Base-by-base conservation (phyloP, 495 filamentous ascomycete genomes). In the Penicillium pancosmium region DNA sequence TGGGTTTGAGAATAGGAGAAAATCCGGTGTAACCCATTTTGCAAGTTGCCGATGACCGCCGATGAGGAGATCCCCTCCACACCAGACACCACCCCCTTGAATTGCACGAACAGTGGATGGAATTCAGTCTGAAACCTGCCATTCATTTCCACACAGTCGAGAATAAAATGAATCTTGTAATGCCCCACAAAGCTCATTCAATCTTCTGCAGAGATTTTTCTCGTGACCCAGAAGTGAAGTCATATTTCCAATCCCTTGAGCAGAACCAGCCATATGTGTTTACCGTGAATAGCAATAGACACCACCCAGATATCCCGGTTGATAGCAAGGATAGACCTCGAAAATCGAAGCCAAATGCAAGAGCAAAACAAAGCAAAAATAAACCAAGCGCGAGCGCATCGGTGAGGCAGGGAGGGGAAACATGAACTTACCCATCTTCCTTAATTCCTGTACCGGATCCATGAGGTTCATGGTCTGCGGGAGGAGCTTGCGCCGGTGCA, bases 351-450 rank as follows among this genome's bases (percentile, higher is more conserved):
- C 15, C n/a, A 2, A 47, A 16, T 27, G 10, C 66, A 62, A 64
- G 27, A 31, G 27, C 27, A 72, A 64, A 68, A 67, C 47, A 56
- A 64, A 68, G 66, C 47, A 56, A 34, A 54, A 68, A 48, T 54
- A 57, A 59, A 67, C 50, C 59, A 65, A 40, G 16, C 4, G 15
- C 23, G 23, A 23, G 23, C 23, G 23, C 23, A 3, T 23, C 23
- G 36, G 11, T 1, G n/a, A 4, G 36, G 36, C 2, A 36, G 54
- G 54, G 46, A 64, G 53, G 60, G 48, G 56, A 43, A 63, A 52
- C 61, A 55, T 63, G 25, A 50, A 92, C 95, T 97, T 88, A 98
- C 94, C 94, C 94, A 72, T 98, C 94, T 86, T 98, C 94, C 76
- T 98, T 98, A 51, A 96, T 92, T 64, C 91, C 87, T 75, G 68